These are phyloP conservation scores for Angomonas ambiguus DNA, from an alignment of 208 protist genomes.

Conservation along the genomic window DNA sequence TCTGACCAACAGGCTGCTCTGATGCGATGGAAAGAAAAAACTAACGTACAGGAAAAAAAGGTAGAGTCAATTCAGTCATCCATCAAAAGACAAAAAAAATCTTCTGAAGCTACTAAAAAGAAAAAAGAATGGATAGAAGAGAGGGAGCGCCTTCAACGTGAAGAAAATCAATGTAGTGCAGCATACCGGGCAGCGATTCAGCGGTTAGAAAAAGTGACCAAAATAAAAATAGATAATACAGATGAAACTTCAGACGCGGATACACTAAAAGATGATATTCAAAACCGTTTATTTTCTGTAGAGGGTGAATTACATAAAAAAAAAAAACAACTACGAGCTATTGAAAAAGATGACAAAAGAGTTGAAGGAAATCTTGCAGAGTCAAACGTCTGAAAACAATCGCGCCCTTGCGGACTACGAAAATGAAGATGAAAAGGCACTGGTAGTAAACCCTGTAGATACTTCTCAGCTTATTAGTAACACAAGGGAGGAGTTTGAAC, in stretches of 20 bases:
- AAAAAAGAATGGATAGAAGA: constrained; percentile 12
- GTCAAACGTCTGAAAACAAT: background rate
- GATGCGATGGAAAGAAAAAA: constrained; percentile 38
- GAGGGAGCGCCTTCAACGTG: constrained; percentile 11
- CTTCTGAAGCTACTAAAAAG: constrained; percentile 8
- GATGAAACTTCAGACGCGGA: background rate
- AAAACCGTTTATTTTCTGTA: background rate
- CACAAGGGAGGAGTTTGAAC: background rate
- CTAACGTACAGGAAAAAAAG: constrained; percentile 16
- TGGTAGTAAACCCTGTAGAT: background rate
- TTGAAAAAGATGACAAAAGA: background rate
- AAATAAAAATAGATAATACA: background rate
- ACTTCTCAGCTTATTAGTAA: background rate
- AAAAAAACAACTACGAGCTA: background rate
- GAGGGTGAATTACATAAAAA: background rate
- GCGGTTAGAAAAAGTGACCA: background rate
- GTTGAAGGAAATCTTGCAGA: background rate
- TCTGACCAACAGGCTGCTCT: constrained; percentile 30
- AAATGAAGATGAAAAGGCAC: background rate
- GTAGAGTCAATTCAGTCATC: constrained; percentile 23
- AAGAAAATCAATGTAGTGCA: constrained; percentile 7
- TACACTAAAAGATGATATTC: background rate
- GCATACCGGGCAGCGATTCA: background rate
- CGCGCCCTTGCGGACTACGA: background rate
- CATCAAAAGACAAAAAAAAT: constrained; percentile 34